These are phyloP conservation scores for Xylariaceae sp. DNA, from an alignment of 2,329 filamentous ascomycete genomes.

Conservation along the genomic window DNA sequence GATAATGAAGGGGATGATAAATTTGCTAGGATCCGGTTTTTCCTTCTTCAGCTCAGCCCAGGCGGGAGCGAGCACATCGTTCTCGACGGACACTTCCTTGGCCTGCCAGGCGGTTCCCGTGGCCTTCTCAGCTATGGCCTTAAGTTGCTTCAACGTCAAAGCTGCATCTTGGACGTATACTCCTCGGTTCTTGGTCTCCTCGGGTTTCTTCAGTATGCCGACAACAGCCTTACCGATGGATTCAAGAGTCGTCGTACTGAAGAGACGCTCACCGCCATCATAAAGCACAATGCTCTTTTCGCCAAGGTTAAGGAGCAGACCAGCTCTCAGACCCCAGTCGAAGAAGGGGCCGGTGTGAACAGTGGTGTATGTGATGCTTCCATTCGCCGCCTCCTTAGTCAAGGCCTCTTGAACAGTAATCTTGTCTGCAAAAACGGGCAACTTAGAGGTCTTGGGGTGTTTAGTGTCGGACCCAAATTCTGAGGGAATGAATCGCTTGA, in stretches of 20 bases:
- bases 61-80: constrained; percentile 40
- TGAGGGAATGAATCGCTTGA: constrained; percentile 67
- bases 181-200: constrained; percentile 58
- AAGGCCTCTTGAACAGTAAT: constrained; percentile 49
- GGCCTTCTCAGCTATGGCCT: constrained; percentile 42
- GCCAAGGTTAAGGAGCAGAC: constrained; percentile 29
- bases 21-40: constrained; percentile 32
- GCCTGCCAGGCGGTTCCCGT: constrained; percentile 37
- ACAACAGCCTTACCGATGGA: constrained; percentile 56
- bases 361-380: constrained; percentile 32
- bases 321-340: constrained; percentile 32
- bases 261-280: constrained; percentile 55
- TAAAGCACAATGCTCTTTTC: constrained; percentile 50
- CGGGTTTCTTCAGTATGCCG: constrained; percentile 52
- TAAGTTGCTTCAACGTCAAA: constrained; percentile 57
- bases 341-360: constrained; percentile 50
- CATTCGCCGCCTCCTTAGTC: constrained; percentile 47
- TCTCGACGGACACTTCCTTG: constrained; percentile 33
- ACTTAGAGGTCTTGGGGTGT: constrained; percentile 44
- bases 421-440: constrained; percentile 63
- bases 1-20: constrained; percentile 41
- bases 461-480: constrained; percentile 58
- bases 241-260: constrained; percentile 54
- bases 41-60: constrained; percentile 42
- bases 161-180: constrained; percentile 46